A percentile compares a stretch with the other conserved stretches of the same genome.
These are phyloP conservation scores for Rhododendron vialii DNA, from an alignment of 148 eudicot genomes.

Conservation along the genomic window DNA sequence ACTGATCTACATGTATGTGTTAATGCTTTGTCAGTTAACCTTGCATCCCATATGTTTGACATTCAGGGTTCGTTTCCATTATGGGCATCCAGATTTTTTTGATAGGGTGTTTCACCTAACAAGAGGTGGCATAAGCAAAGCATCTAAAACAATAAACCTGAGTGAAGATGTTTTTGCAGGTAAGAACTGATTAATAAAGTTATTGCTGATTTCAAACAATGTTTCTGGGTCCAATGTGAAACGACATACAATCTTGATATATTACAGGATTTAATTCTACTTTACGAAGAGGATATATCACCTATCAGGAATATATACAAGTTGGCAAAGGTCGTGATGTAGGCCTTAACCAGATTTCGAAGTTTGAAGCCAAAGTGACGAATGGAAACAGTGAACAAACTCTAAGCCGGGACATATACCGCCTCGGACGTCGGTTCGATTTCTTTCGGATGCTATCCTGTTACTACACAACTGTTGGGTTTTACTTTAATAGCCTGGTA, in stretches of 20 bases:
- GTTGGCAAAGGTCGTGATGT: constrained; percentile 99
- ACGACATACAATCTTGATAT: constrained; percentile 4
- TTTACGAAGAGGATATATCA: constrained; percentile 69
- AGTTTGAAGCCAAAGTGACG: constrained; percentile 94
- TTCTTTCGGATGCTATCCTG: constrained; percentile 95
- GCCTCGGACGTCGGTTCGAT: constrained; percentile 89
- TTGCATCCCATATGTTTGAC: not conserved
- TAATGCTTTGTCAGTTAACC: not conserved
- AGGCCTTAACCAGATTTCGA: constrained; percentile 89
- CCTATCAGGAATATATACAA: constrained; percentile 94
- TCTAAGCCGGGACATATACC: constrained; percentile 83
- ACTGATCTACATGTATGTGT: not conserved
- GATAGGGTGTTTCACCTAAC: constrained; percentile 97
- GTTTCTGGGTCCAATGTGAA: not conserved
- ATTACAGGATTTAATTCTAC: constrained; percentile 74
- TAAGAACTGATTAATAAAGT: constrained; percentile 9
- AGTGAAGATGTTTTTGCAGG: constrained; percentile 99
- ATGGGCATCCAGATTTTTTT: constrained; percentile 96
- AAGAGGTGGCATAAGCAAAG: constrained; percentile 97
- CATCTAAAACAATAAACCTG: constrained; percentile 86
- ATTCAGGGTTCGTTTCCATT: constrained; percentile 91
- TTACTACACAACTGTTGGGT: constrained; percentile 92
- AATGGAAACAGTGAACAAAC: constrained; percentile 98
- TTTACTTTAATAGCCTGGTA: constrained; percentile 91
- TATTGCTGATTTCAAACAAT: not conserved